These are phyloP conservation scores for Xylariaceae sp. DNA, from an alignment of 2,329 filamentous ascomycete genomes.

Conservation along the genomic window DNA sequence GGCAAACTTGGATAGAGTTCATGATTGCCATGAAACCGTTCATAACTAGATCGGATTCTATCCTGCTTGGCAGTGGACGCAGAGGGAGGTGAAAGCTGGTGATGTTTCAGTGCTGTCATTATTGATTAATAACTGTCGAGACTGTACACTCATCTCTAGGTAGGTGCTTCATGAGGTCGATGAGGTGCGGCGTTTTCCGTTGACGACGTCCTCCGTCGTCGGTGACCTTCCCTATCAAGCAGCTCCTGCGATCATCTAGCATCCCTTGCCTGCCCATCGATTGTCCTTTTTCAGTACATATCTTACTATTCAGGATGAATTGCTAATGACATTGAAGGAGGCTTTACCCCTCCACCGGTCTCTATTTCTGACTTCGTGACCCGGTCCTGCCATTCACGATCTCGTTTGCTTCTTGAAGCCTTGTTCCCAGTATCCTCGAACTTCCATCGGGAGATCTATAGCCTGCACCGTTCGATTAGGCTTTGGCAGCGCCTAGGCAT, in stretches of 20 bases:
- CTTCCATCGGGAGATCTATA: background rate
- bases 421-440: background rate
- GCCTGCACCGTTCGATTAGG: conserved; percentile 14
- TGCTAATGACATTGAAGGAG: conserved; percentile 2
- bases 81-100: too few species aligned
- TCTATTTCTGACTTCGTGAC: background rate
- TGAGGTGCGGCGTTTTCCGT: background rate
- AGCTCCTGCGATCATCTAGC: conserved; percentile 11
- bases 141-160: too few species aligned
- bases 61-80: too few species aligned
- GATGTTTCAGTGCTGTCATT: conserved; percentile 2
- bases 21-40: too few species aligned
- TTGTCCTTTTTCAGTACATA: background rate
- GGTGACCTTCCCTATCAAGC: conserved; percentile 38
- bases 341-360: conserved; percentile 8
- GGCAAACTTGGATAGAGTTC: too few species aligned
- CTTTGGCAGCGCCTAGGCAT: conserved; percentile 16
- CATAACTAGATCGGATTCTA: too few species aligned
- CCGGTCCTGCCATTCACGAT: conserved; percentile 25
- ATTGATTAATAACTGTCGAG: conserved; percentile 4
- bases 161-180: too few species aligned
- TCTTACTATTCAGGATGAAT: background rate
- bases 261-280: background rate
- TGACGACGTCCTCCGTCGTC: background rate
- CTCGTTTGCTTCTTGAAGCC: background rate